A percentile compares a stretch with the other conserved stretches of the same genome.
Conservation (phyloP, 768 basidiomycete species). For the Auriscalpium microsporum region DNA sequence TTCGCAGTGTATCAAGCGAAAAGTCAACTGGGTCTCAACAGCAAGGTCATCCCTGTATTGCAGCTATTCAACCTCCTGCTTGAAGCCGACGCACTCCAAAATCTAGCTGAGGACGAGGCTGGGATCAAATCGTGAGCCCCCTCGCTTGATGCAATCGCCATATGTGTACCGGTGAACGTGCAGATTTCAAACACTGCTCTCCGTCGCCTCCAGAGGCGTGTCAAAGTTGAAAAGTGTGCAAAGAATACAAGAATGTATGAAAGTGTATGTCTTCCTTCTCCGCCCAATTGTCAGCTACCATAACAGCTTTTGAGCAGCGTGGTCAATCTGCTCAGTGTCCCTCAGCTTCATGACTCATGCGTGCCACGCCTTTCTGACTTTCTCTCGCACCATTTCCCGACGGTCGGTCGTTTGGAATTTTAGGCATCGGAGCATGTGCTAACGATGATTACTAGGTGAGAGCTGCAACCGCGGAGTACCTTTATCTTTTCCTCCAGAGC, state of each 20-base stretch:
- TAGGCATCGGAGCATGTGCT: slow-evolving; percentile 6
- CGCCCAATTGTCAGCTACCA: neutral
- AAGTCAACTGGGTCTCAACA: slow-evolving; percentile 51
- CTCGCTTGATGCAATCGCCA: neutral
- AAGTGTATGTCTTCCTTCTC: slow-evolving; percentile 46
- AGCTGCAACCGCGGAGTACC: slow-evolving; percentile 69
- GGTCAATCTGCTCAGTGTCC: slow-evolving; percentile 52
- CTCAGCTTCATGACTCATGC: slow-evolving; percentile 35
- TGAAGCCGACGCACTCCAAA: slow-evolving; percentile 53
- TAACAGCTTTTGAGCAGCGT: slow-evolving; percentile 34
- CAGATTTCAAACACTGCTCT: slow-evolving; percentile 49
- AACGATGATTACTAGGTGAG: slow-evolving; percentile 47
- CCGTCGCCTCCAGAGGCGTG: slow-evolving; percentile 53
- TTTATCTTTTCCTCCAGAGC: slow-evolving; percentile 72
- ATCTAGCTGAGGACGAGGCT: slow-evolving; percentile 34
- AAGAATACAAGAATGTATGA: slow-evolving; percentile 74
- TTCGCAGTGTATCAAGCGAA: slow-evolving; percentile 53
- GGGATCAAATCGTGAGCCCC: slow-evolving; percentile 46
- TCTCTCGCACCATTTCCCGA: slow-evolving; percentile 73
- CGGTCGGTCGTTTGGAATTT: slow-evolving; percentile 37
- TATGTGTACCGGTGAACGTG: neutral
- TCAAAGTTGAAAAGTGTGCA: slow-evolving; percentile 73
- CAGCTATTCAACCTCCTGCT: slow-evolving; percentile 69
- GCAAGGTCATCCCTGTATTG: slow-evolving; percentile 73
- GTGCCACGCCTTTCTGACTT: slow-evolving; percentile 46